A percentile compares a stretch with the other conserved stretches of the same genome.
Conservation (phyloP, 2,329 filamentous ascomycete species). For the Akanthomyces uredinophilus region DNA sequence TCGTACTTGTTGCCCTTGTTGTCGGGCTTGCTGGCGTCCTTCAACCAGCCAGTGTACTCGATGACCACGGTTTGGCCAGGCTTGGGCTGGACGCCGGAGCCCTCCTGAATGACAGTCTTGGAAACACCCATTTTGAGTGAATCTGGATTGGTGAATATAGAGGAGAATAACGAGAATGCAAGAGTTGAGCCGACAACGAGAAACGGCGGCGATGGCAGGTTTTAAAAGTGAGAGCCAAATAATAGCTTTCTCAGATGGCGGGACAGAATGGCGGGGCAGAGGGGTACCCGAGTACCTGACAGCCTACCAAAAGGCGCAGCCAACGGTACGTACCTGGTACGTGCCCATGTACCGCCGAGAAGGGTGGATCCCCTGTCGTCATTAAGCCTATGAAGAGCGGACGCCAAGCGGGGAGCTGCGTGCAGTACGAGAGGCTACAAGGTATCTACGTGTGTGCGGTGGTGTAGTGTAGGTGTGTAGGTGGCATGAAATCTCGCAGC, state of each 20-base stretch:
- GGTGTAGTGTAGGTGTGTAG: too few relatives aligned
- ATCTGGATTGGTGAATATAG: slow-evolving; percentile 13
- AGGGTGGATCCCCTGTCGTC: slow-evolving; percentile 15
- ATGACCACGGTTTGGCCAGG: slow-evolving; percentile 73
- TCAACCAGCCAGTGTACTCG: slow-evolving; percentile 86
- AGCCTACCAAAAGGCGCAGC: neutral
- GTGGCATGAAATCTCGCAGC: slow-evolving; percentile 11
- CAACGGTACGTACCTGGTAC: neutral
- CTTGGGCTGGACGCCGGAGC: slow-evolving; percentile 57
- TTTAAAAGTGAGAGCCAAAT: slow-evolving; percentile 12
- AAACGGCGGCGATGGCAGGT: slow-evolving; percentile 15
- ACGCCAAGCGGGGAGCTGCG: slow-evolving; percentile 11
- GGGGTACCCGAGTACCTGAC: slow-evolving; percentile 6
- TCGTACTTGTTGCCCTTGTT: slow-evolving; percentile 69
- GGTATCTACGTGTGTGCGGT: neutral
- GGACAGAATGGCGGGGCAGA: slow-evolving; percentile 15
- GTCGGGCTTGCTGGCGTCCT: slow-evolving; percentile 55
- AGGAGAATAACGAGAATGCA: neutral
- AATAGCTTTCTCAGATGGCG: slow-evolving; percentile 9
- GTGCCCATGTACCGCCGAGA: slow-evolving; percentile 10
- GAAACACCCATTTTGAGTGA: slow-evolving; percentile 68
- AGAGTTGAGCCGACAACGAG: slow-evolving; percentile 2
- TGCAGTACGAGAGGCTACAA: slow-evolving; percentile 10
- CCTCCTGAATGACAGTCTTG: slow-evolving; percentile 59
- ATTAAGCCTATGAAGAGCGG: slow-evolving; percentile 14